Conservation (phyloP, 116 monocot genomes). For the Phalaenopsis hybrid region DNA sequence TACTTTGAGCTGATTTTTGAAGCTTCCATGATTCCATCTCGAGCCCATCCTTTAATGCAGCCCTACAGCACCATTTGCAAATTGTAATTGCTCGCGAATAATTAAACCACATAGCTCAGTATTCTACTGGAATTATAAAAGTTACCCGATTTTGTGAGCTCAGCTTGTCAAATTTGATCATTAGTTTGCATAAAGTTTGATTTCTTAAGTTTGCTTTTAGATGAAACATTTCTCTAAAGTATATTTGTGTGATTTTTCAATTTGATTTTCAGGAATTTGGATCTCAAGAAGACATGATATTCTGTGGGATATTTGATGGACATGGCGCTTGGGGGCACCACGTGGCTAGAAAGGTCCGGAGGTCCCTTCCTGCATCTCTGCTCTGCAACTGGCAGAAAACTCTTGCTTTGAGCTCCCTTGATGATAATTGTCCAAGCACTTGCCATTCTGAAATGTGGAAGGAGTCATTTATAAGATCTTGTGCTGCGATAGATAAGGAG, state of each 20-base stretch:
- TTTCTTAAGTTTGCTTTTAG: background rate
- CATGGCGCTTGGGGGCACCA: slow-evolving; percentile 91
- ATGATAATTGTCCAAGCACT: slow-evolving; percentile 33
- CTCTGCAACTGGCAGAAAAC: slow-evolving; percentile 76
- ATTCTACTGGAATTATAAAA: background rate
- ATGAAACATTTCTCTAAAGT: background rate
- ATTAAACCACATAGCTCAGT: too few relatives aligned
- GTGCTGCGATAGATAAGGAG: slow-evolving; percentile 56
- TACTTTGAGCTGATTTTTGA: background rate
- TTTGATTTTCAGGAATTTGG: slow-evolving; percentile 65
- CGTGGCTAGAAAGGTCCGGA: slow-evolving; percentile 57
- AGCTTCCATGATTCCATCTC: background rate
- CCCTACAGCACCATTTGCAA: background rate
- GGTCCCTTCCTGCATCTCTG: slow-evolving; percentile 63
- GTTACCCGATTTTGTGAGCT: background rate
- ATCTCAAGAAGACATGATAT: slow-evolving; percentile 68
- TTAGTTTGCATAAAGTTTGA: background rate
- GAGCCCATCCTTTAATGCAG: background rate
- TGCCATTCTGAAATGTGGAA: slow-evolving; percentile 67
- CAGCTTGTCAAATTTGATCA: background rate
- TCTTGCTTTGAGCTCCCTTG: slow-evolving; percentile 25
- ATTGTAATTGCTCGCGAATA: background rate
- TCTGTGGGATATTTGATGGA: slow-evolving; percentile 90
- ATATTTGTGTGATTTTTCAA: background rate
- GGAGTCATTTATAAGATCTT: slow-evolving; percentile 52